Conservation (phyloP, 495 filamentous ascomycete genomes). For the Trichoderma virens region DNA sequence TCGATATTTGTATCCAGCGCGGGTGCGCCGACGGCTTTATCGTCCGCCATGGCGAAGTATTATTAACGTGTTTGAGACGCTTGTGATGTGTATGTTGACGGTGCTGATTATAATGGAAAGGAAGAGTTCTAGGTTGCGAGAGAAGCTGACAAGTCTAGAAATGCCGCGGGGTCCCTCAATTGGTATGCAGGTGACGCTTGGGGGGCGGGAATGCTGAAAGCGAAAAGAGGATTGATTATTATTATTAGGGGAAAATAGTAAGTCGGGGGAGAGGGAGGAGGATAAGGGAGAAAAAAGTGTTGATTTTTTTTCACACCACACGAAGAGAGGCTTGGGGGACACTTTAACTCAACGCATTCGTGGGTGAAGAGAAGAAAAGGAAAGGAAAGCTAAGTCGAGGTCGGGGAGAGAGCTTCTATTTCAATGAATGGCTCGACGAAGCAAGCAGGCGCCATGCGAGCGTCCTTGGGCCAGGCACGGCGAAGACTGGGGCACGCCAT, state of each 20-base stretch:
- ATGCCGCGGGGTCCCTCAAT: slow-evolving; percentile 8
- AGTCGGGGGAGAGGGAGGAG: background rate
- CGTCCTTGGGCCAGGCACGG: background rate
- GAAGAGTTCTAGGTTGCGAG: background rate
- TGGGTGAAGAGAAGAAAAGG: slow-evolving; percentile 10
- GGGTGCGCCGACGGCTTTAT: slow-evolving; percentile 35
- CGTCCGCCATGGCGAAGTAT: slow-evolving; percentile 40
- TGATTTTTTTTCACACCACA: background rate
- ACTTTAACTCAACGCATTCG: slow-evolving; percentile 10
- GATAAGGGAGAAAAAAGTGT: slow-evolving; percentile 9
- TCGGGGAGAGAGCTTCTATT: slow-evolving; percentile 5
- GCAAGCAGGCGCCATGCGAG: background rate
- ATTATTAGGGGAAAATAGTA: slow-evolving; percentile 9
- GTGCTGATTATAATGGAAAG: background rate
- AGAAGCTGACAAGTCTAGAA: too few relatives aligned
- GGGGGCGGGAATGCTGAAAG: too few relatives aligned
- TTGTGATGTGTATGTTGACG: background rate
- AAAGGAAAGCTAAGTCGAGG: background rate
- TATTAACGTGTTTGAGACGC: slow-evolving; percentile 26
- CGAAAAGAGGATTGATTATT: background rate
- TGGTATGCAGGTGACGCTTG: background rate
- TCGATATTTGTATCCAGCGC: slow-evolving; percentile 48
- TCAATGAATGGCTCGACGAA: background rate
- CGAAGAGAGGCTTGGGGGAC: slow-evolving; percentile 10
- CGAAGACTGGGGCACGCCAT: slow-evolving; percentile 4